phyloP scores from a whole-genome alignment of 768 basidiomycete species.

The Nidularia sp. region DNA sequence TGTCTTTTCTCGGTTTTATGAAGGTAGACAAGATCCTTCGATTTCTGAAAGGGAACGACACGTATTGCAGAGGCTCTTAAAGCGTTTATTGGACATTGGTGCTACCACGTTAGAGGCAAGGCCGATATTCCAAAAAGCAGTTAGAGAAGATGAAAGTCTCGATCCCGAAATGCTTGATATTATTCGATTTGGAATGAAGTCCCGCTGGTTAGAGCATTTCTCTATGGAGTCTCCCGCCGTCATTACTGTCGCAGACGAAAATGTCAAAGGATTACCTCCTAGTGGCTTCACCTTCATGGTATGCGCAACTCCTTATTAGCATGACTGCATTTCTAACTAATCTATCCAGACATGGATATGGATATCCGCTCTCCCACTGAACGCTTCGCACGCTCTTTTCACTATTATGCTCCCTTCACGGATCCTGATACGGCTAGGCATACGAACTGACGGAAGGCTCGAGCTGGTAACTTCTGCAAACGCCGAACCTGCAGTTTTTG shows the following conservation, averaged over 20 bases:
- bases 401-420: conserved; percentile 20
- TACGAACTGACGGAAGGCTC: conserved; percentile 56
- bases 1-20: conserved; percentile 45
- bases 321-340: not conserved
- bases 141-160: conserved; percentile 44
- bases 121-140: conserved; percentile 53
- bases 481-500: conserved; percentile 35
- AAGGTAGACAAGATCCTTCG: conserved; percentile 7
- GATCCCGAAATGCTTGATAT: conserved; percentile 68
- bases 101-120: conserved; percentile 62
- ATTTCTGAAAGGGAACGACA: conserved; percentile 47
- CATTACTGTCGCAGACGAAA: conserved; percentile 44
- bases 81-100: conserved; percentile 73
- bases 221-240: conserved; percentile 57
- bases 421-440: conserved; percentile 35
- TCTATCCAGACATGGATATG: conserved; percentile 44
- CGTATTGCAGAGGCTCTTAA: conserved; percentile 56
- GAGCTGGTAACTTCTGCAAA: conserved; percentile 38
- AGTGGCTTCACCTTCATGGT: conserved; percentile 77
- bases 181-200: conserved; percentile 66
- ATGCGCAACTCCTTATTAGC: conserved; percentile 5
- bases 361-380: conserved; percentile 34
- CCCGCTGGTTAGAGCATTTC: conserved; percentile 77
- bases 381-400: conserved; percentile 31
- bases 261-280: conserved; percentile 47